phyloP scores from a whole-genome alignment of 257 asterid species.

The Solanum lignicaule region DNA sequence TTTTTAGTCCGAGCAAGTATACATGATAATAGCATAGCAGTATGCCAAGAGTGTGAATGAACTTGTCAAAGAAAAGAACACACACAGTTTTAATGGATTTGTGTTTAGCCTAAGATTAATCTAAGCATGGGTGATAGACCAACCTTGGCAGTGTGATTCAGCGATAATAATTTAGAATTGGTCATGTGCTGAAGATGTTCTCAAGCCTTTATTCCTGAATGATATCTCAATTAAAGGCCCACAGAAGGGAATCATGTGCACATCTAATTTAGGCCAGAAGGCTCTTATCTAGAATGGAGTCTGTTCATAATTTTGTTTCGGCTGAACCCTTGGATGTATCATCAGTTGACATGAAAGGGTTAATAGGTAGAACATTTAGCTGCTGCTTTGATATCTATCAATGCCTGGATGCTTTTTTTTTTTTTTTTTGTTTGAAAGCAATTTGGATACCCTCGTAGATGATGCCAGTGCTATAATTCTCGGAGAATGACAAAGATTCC shows the following conservation, averaged over 20 bases:
- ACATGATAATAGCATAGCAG: background rate
- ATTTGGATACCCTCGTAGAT: background rate
- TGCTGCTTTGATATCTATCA: background rate
- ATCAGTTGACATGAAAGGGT: background rate
- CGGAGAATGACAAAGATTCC: background rate
- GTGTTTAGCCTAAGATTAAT: background rate
- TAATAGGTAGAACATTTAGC: background rate
- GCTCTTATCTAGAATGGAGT: background rate
- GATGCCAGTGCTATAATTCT: background rate
- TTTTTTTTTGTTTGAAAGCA: background rate
- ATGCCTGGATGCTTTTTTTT: background rate
- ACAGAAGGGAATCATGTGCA: background rate
- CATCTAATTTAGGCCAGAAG: background rate
- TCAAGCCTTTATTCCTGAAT: background rate
- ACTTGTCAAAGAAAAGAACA: background rate
- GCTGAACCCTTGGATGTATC: background rate
- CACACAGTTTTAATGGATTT: background rate
- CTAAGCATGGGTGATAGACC: background rate
- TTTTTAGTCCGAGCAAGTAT: background rate
- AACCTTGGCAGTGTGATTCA: background rate
- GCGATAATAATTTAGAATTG: background rate
- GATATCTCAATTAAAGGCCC: background rate
- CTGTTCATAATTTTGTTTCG: background rate
- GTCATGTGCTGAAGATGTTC: background rate
- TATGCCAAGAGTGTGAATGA: background rate